These are phyloP conservation scores for Durio zibethinus DNA, from an alignment of 345 rosid genomes.

Conservation along the genomic window DNA sequence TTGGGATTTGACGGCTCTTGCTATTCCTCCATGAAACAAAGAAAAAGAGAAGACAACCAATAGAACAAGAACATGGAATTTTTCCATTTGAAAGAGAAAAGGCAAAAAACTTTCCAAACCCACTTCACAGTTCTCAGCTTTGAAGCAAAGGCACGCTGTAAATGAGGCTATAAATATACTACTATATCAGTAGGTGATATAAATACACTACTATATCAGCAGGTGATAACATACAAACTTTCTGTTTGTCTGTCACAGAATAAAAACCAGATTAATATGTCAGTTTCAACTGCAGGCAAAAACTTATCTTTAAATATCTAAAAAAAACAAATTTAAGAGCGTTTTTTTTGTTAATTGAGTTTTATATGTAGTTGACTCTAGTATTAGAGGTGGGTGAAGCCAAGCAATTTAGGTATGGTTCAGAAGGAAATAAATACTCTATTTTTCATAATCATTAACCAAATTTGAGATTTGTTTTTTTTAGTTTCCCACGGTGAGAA, in stretches of 20 bases:
- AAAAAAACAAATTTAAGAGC: background rate
- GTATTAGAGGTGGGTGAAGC: background rate
- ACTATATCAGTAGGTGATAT: background rate
- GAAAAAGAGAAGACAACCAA: conserved; percentile 28
- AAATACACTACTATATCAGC: background rate
- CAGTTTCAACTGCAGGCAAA: background rate
- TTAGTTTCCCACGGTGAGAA: no score
- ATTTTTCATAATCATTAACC: no score
- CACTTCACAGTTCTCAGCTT: background rate
- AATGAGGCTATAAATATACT: background rate
- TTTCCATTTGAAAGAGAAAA: conserved; percentile 38
- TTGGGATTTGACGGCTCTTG: conserved; percentile 22
- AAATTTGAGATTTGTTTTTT: no score
- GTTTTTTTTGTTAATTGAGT: background rate
- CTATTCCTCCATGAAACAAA: conserved; percentile 30
- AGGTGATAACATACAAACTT: background rate
- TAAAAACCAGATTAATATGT: background rate
- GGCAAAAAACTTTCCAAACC: background rate
- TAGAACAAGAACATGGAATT: conserved; percentile 22
- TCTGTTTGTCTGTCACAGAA: background rate
- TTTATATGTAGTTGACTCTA: background rate
- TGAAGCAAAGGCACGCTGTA: background rate
- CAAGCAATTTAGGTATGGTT: background rate
- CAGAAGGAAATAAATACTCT: background rate
- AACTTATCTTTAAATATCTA: background rate